phyloP scores from a whole-genome alignment of 139 green algal species.

The Coccomyxa sp. region DNA sequence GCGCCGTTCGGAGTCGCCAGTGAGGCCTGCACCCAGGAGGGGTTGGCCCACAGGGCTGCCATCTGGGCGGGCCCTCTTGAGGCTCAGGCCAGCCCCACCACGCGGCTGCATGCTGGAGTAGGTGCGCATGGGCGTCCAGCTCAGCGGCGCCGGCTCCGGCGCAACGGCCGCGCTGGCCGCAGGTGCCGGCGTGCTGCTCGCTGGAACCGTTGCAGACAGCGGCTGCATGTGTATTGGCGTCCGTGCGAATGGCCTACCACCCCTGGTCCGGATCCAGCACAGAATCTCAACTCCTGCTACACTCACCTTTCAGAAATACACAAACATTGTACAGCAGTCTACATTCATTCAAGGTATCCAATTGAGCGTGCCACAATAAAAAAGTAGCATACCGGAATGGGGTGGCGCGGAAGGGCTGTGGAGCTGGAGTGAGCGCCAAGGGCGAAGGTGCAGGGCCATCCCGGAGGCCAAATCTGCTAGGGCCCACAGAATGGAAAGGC shows the following conservation, averaged over 20 bases:
- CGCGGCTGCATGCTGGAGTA: background rate
- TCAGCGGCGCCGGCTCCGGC: background rate
- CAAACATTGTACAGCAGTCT: background rate
- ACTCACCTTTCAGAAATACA: background rate
- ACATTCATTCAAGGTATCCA: background rate
- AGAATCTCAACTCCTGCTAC: background rate
- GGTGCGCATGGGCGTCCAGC: constrained; percentile 3
- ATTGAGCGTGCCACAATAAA: background rate
- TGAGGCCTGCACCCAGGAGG: background rate
- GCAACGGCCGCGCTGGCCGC: background rate
- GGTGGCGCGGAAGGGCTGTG: too few species aligned
- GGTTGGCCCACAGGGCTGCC: background rate
- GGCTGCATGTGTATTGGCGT: background rate
- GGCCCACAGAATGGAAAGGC: too few species aligned
- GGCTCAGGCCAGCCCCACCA: background rate
- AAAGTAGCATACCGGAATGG: too few species aligned
- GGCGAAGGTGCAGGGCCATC: too few species aligned
- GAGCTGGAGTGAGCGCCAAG: too few species aligned
- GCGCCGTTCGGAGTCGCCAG: background rate
- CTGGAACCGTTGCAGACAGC: background rate
- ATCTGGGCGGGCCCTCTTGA: background rate
- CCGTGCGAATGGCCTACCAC: background rate
- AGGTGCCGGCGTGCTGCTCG: background rate
- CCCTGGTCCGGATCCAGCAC: background rate
- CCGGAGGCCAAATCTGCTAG: too few species aligned